Percentiles rank a stretch among this genome's conserved stretches.
These are phyloP conservation scores for Daedaleopsis sinensis DNA, from an alignment of 768 basidiomycete genomes.

Conservation along the genomic window DNA sequence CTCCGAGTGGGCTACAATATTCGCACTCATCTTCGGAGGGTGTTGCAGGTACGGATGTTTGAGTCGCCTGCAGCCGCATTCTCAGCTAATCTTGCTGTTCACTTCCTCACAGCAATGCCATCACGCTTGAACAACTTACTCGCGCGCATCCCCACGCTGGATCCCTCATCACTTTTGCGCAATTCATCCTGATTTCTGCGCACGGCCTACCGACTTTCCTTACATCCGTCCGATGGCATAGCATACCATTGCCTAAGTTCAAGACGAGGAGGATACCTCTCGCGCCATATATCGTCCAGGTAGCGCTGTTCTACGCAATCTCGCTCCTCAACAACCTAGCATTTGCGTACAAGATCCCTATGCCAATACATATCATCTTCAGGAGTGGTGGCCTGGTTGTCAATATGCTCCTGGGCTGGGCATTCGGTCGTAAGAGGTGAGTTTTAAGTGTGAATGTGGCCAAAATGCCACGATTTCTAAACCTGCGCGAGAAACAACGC, in stretches of 20 bases:
- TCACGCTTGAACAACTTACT: constrained; percentile 76
- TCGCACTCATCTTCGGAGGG: constrained; percentile 84
- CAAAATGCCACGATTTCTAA: background rate
- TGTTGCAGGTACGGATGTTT: constrained; percentile 68
- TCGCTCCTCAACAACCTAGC: constrained; percentile 91
- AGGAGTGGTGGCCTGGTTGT: constrained; percentile 86
- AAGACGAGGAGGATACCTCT: constrained; percentile 72
- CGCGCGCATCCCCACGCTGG: constrained; percentile 70
- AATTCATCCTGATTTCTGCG: constrained; percentile 78
- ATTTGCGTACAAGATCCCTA: constrained; percentile 84
- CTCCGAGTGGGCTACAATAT: constrained; percentile 60
- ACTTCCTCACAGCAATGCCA: constrained; percentile 60
- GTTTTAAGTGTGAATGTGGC: constrained; percentile 23
- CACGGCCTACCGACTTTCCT: constrained; percentile 71
- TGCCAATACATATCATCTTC: constrained; percentile 94
- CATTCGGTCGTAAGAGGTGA: constrained; percentile 64
- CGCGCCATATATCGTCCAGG: constrained; percentile 74
- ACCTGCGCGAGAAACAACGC: no score
- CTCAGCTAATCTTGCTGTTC: constrained; percentile 8
- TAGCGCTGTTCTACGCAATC: constrained; percentile 75
- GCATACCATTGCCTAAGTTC: constrained; percentile 46
- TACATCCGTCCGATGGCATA: constrained; percentile 27
- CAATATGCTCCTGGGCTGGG: constrained; percentile 79
- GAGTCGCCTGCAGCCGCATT: constrained; percentile 7
- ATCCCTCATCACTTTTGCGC: constrained; percentile 84